Conservation (phyloP, 257 asterid genomes). For the Forsythia viridissima region DNA sequence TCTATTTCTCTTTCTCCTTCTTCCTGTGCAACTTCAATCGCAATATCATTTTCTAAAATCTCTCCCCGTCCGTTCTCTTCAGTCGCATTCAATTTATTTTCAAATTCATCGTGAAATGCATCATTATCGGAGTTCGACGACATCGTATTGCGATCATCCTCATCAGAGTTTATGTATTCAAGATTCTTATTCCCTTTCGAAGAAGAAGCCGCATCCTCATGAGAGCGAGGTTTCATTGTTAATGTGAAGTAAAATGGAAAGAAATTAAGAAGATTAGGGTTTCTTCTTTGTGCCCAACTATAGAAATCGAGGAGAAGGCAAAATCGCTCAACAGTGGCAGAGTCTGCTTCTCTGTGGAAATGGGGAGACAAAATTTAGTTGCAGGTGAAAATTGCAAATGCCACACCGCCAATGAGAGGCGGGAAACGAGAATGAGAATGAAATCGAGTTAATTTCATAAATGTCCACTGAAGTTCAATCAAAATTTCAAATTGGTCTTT, state of each 20-base stretch:
- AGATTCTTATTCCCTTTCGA: slow-evolving; percentile 43
- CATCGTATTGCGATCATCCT: slow-evolving; percentile 17
- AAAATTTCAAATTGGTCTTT: no score
- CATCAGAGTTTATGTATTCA: slow-evolving; percentile 38
- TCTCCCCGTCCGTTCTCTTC: slow-evolving; percentile 21
- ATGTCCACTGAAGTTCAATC: no score
- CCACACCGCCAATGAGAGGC: neutral
- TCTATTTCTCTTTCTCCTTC: slow-evolving; percentile 12
- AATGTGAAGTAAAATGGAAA: neutral
- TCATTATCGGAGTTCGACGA: slow-evolving; percentile 35
- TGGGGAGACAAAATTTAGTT: no score
- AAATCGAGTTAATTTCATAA: no score
- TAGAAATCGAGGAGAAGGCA: neutral
- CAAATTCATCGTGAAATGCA: slow-evolving; percentile 27
- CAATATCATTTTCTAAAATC: slow-evolving; percentile 12
- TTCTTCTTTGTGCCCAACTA: neutral
- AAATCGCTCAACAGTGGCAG: no score
- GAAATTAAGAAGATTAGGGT: slow-evolving; percentile 24
- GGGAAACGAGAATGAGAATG: neutral
- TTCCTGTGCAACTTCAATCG: slow-evolving; percentile 13
- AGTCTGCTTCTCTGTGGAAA: no score
- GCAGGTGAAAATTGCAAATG: neutral
- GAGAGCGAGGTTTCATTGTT: slow-evolving; percentile 46
- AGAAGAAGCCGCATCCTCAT: slow-evolving; percentile 29
- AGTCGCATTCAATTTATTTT: slow-evolving; percentile 24